phyloP scores from a whole-genome alignment of 2,329 filamentous ascomycete genomes.

The Biscogniauxia mediterranea region DNA sequence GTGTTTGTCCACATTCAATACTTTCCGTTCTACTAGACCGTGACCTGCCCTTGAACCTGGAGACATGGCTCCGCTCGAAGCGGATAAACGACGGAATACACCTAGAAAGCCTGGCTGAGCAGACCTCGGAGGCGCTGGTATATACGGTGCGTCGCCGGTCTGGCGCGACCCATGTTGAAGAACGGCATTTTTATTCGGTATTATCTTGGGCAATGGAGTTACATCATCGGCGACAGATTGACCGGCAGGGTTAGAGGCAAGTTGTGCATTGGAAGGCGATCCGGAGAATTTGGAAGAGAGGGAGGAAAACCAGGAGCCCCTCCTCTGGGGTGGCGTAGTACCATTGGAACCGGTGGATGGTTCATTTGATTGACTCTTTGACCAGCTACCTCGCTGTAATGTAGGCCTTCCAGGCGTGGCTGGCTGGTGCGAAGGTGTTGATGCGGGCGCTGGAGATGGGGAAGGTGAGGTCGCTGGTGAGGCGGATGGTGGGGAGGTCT shows the following conservation, averaged over 20 bases:
- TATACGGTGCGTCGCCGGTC: conserved; percentile 65
- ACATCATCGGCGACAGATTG: conserved; percentile 36
- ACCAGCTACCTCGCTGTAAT: conserved; percentile 31
- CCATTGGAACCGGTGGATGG: conserved; percentile 28
- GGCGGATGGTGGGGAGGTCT: conserved; percentile 17
- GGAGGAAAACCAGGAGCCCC: conserved; percentile 90
- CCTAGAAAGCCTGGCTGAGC: conserved; percentile 72
- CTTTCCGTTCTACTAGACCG: conserved; percentile 72
- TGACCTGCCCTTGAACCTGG: conserved; percentile 54
- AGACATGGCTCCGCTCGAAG: conserved; percentile 53
- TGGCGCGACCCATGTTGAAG: conserved; percentile 55
- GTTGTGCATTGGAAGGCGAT: conserved; percentile 37
- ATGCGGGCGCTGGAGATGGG: conserved; percentile 14
- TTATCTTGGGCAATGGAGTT: conserved; percentile 47
- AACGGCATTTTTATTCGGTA: conserved; percentile 56
- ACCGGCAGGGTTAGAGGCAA: conserved; percentile 29
- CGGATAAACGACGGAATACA: conserved; percentile 79
- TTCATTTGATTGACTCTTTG: conserved; percentile 34
- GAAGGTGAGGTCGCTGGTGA: conserved; percentile 16
- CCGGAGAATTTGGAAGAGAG: conserved; percentile 90
- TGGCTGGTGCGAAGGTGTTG: conserved; percentile 13
- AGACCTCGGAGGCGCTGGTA: conserved; percentile 70
- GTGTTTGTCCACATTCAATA: conserved; percentile 81
- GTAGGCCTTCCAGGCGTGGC: conserved; percentile 28
- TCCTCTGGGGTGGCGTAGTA: conserved; percentile 43